These are phyloP conservation scores for Wallacemonas sp. DNA, from an alignment of 208 protist genomes.

Conservation along the genomic window DNA sequence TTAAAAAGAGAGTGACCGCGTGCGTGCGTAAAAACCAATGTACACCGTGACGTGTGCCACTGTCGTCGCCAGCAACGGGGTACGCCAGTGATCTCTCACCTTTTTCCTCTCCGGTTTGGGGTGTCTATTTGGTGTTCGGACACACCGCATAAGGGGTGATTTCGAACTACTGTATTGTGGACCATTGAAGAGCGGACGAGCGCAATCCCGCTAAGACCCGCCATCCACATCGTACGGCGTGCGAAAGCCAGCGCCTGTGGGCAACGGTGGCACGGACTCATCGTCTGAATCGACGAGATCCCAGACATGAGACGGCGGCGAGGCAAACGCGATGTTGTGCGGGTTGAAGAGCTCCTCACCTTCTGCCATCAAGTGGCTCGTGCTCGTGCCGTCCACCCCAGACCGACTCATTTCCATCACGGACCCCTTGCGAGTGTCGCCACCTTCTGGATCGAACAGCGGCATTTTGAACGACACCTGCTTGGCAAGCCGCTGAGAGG, in stretches of 20 bases:
- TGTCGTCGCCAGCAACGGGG: no score
- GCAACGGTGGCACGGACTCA: constrained; percentile 25
- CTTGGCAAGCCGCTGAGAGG: constrained; percentile 4
- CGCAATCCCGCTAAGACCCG: neutral
- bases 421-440: neutral
- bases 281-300: constrained; percentile 32
- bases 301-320: constrained; percentile 30
- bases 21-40: no score
- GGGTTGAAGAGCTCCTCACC: constrained; percentile 21
- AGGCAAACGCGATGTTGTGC: constrained; percentile 1
- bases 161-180: no score
- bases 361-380: constrained; percentile 3
- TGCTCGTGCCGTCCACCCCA: neutral
- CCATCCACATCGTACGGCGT: constrained; percentile 43
- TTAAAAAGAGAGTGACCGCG: no score
- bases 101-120: no score
- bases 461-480: constrained; percentile 21
- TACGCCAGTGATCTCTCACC: no score
- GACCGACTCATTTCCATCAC: constrained; percentile 15
- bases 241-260: constrained; percentile 6
- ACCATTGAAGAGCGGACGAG: no score
- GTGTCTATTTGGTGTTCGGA: no score
- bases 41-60: no score
- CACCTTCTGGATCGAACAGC: neutral
- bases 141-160: no score